Evolutionary conservation across 2,329 filamentous ascomycete genomes (phyloP).

Genomic region (Ceratocystis destructans): DNA sequence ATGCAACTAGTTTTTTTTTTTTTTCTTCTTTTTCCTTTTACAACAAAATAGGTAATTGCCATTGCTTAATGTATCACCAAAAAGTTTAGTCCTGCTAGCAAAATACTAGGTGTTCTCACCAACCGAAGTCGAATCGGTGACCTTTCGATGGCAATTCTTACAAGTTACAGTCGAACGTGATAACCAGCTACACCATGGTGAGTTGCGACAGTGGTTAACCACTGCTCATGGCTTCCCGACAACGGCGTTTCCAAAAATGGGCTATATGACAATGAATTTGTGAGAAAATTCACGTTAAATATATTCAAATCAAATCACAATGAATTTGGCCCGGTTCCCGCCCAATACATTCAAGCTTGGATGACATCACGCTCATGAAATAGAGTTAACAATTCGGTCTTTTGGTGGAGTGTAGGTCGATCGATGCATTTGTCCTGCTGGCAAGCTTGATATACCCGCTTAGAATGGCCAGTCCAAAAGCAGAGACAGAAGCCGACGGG

Average conservation of each 20-base stretch:
- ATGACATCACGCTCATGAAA: too few species aligned
- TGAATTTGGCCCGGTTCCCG: too few species aligned
- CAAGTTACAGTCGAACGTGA: conserved; percentile 20
- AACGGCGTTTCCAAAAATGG: neutral
- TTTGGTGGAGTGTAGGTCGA: too few species aligned
- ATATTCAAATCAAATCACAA: too few species aligned
- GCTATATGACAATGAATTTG: neutral
- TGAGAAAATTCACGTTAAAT: too few species aligned
- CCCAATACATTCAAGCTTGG: too few species aligned
- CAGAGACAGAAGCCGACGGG: neutral
- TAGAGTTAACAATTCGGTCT: too few species aligned
- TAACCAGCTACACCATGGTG: conserved; percentile 20
- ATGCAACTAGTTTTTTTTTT: neutral
- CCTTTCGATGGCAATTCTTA: conserved; percentile 17
- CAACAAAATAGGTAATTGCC: conserved; percentile 16
- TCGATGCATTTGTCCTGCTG: too few species aligned
- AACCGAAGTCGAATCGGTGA: conserved; percentile 19
- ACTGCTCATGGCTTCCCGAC: conserved; percentile 13
- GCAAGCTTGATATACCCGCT: too few species aligned
- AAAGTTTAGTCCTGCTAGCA: conserved; percentile 23
- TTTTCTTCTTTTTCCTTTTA: neutral
- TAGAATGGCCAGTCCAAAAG: neutral
- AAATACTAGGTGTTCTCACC: conserved; percentile 23
- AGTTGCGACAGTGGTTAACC: conserved; percentile 17
- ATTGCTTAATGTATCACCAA: neutral